A percentile compares a stretch with the other conserved stretches of the same genome.
Conservation (phyloP, 1,284 basidiomycete species). For the Puccinia triticina region DNA sequence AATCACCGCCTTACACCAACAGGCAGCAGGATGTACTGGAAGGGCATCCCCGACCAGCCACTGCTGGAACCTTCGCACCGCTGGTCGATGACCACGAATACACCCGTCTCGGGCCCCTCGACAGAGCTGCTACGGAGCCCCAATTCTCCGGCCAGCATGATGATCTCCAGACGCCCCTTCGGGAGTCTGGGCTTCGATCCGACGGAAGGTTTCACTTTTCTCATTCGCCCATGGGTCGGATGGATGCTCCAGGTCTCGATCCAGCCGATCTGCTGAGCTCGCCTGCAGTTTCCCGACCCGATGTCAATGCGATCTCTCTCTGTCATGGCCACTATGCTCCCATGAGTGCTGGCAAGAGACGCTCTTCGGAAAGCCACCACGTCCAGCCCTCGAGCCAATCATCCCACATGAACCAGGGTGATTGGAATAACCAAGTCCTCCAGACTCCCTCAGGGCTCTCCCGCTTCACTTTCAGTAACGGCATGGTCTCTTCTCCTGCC, state of each 20-base stretch:
- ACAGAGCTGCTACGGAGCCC: slow-evolving; percentile 38
- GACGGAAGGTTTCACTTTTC: slow-evolving; percentile 19
- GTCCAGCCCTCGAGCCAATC: neutral
- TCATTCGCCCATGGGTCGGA: slow-evolving; percentile 29
- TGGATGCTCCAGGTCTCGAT: slow-evolving; percentile 30
- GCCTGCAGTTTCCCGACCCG: slow-evolving; percentile 16
- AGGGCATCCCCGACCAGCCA: slow-evolving; percentile 12
- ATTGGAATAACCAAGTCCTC: slow-evolving; percentile 23
- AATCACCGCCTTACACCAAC: neutral
- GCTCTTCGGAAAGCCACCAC: neutral
- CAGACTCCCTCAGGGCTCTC: slow-evolving; percentile 37
- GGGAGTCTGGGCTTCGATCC: slow-evolving; percentile 18
- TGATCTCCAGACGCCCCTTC: slow-evolving; percentile 27
- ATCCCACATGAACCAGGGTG: neutral
- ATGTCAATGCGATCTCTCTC: neutral
- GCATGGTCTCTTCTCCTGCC: slow-evolving; percentile 12
- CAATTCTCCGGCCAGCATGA: neutral
- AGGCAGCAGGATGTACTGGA: neutral
- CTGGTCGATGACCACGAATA: neutral
- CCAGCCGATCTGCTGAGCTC: slow-evolving; percentile 32
- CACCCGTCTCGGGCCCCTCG: neutral
- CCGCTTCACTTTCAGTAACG: slow-evolving; percentile 19
- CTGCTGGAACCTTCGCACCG: slow-evolving; percentile 9
- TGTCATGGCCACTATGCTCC: slow-evolving; percentile 38
- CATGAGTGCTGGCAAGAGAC: slow-evolving; percentile 28